Evolutionary conservation across 2,329 filamentous ascomycete species (phyloP), one percentile per base, ranked within the genome.

Genomic region (Talaromyces piceae): DNA sequence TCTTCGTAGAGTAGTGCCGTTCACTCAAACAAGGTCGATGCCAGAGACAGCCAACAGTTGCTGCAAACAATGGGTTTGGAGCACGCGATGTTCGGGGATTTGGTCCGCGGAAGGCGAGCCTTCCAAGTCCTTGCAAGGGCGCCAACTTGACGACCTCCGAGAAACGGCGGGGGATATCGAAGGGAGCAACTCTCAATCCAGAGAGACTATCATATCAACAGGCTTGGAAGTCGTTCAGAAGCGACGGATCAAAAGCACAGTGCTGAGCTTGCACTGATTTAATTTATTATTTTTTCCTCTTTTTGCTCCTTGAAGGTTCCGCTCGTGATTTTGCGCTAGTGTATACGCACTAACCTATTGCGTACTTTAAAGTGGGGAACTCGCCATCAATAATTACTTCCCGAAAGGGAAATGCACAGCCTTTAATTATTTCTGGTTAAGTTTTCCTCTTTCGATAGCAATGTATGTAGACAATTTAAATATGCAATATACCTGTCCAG

Each of bases 121-220:
- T 61, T 59, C 62, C 60, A 60, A 60, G 55, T 51, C 58, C 55
- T 39, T 53, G 56, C 57, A 63, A 50, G 56, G 61, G 67, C 67
- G 67, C 67, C 67, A 69, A 68, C 52, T 60, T 69, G 66, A 54
- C 61, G 60, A 57, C 11, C n/a, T 16, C 39, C 11, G 39, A 25
- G 18, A 23, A 43, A 43, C 7, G 11, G 25, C 39, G 20, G 39
- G n/a, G 22, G 23, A 13, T 41, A 43, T 22, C 39, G 23, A 43
- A 25, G 25, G 20, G 9, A 22, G 13, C 6, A 22, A 9, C 20
- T n/a, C n/a, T 22, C 25, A 43, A 12, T 43, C 13, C 39, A 43
- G 23, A 9, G 12, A 22, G 20, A 12, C 39, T 5, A 43, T 3
- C 39, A 43, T 43, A 9, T 22, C 23, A 25, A 22, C 39, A 12